Base-by-base conservation (phyloP, 331 rosid species). In the Dryas integrifolia region DNA sequence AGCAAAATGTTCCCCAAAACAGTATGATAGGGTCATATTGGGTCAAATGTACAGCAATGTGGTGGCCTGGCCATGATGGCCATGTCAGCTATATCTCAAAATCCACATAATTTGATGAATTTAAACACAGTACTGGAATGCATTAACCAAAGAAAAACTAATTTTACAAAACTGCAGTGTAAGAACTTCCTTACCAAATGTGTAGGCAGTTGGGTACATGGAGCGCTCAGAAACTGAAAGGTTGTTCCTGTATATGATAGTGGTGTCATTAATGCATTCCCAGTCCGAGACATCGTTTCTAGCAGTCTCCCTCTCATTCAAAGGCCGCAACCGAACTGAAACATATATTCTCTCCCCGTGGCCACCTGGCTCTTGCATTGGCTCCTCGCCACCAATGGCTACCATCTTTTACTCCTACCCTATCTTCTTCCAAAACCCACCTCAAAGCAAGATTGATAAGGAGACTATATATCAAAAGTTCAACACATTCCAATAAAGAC, bases 191-290 rank as follows among this genome's bases (percentile, higher is more conserved):
- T 52, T 86, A 91, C 97, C 97, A 73, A 91, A 91, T 80, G 97
- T 70, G 52, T 91, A 91, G 60, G 92, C 92, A 53, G 96, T 84
- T 78, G 97, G 97, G 81, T 86, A 91, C 67, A 91, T 82, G 77
- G 97, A 91, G 77, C 92, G 88, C 51, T 91, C 97, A 58, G 97
- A 79, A 89, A 88, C 87, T 48, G 96, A 84, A 80, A 92, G 83
- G 44, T 83, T 89, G 80, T 74, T 92, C 77, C 97, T 89, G 84
- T 83, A 86, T 69, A 92, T 77, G 88, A 92, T 67, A n/a, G 93
- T 87, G 71, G 72, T 77, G 43, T 89, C 96, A 81, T 86, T 92
- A 75, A 89, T 88, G 81, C 96, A 87, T 85, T 92, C 97, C 97
- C 97, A 92, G 57, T 92, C 97, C 2, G 90, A 86, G 13, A 86